Conservation (phyloP, 2,329 filamentous ascomycete species). For the Fusarium poae region DNA sequence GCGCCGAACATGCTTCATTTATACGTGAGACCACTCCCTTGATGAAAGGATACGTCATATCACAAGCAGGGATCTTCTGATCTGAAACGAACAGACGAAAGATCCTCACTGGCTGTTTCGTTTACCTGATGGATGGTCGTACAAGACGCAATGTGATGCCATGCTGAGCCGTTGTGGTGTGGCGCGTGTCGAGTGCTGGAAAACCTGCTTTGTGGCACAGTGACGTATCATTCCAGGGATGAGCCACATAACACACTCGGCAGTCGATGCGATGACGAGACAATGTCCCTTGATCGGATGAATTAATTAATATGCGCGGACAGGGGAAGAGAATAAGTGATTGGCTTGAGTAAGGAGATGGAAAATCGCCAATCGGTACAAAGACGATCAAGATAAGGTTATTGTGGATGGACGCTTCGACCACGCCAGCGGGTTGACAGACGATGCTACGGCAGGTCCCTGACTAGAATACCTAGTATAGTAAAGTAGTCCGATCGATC, state of each 20-base stretch:
- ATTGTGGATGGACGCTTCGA: conserved; percentile 7
- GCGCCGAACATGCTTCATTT: conserved; percentile 5
- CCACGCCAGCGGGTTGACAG: neutral
- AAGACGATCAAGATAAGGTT: conserved; percentile 9
- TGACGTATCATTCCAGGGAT: conserved; percentile 43
- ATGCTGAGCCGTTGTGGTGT: conserved; percentile 36
- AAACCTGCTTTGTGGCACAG: conserved; percentile 45
- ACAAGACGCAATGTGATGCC: conserved; percentile 42
- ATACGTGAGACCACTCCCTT: conserved; percentile 30
- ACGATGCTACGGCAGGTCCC: neutral
- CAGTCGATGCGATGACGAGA: neutral
- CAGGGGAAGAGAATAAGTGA: neutral
- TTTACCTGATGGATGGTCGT: conserved; percentile 31
- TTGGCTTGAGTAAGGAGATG: neutral
- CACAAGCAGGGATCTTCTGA: conserved; percentile 16
- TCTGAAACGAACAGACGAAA: conserved; percentile 20
- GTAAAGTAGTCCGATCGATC: neutral
- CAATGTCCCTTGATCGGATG: neutral
- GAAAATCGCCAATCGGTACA: conserved; percentile 2
- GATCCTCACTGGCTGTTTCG: conserved; percentile 37
- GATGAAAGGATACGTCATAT: conserved; percentile 43
- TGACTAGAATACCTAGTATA: neutral
- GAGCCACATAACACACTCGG: conserved; percentile 21
- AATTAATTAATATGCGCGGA: neutral
- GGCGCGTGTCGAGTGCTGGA: conserved; percentile 37